A percentile compares a stretch with the other conserved stretches of the same genome.
These are phyloP conservation scores for Ceratocystis eucalypticola DNA, from an alignment of 2,329 filamentous ascomycete genomes.

Conservation along the genomic window DNA sequence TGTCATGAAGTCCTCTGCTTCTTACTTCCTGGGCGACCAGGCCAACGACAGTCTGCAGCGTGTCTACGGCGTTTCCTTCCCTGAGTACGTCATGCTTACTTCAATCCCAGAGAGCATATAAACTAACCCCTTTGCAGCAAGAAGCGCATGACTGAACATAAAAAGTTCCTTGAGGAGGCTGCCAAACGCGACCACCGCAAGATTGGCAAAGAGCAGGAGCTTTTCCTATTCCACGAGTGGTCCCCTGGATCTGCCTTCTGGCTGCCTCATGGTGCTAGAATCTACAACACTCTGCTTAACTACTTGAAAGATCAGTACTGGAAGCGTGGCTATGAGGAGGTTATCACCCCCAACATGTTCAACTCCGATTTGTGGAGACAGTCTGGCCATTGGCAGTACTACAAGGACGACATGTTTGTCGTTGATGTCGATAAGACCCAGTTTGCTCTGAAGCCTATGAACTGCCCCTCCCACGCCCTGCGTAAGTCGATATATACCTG, in stretches of 20 bases:
- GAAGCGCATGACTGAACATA: slow-evolving; percentile 82
- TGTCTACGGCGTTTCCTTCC: slow-evolving; percentile 90
- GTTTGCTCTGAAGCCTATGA: slow-evolving; percentile 84
- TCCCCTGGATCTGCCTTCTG: slow-evolving; percentile 93
- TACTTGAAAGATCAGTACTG: slow-evolving; percentile 82
- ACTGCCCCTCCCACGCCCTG: slow-evolving; percentile 81
- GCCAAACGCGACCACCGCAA: slow-evolving; percentile 91
- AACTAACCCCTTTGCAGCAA: slow-evolving; percentile 37
- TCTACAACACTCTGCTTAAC: slow-evolving; percentile 76
- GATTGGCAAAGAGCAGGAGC: slow-evolving; percentile 88
- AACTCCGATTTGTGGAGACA: slow-evolving; percentile 87
- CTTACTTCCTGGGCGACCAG: slow-evolving; percentile 72
- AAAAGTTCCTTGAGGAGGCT: slow-evolving; percentile 94
- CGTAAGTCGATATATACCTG: slow-evolving; percentile 11
- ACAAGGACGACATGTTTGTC: slow-evolving; percentile 81
- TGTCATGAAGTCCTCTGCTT: slow-evolving; percentile 65
- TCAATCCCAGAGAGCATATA: neutral
- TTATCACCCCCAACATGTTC: slow-evolving; percentile 90
- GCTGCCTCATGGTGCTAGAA: slow-evolving; percentile 79
- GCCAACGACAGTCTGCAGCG: slow-evolving; percentile 91
- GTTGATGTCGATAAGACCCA: slow-evolving; percentile 64
- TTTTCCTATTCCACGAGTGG: slow-evolving; percentile 91
- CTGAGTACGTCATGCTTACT: slow-evolving; percentile 13
- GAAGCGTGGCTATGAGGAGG: slow-evolving; percentile 86
- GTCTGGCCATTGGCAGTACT: slow-evolving; percentile 75